A percentile compares a stretch with the other conserved stretches of the same genome.
Conservation (phyloP, 2,329 filamentous ascomycete genomes). For the Nakataea oryzae region DNA sequence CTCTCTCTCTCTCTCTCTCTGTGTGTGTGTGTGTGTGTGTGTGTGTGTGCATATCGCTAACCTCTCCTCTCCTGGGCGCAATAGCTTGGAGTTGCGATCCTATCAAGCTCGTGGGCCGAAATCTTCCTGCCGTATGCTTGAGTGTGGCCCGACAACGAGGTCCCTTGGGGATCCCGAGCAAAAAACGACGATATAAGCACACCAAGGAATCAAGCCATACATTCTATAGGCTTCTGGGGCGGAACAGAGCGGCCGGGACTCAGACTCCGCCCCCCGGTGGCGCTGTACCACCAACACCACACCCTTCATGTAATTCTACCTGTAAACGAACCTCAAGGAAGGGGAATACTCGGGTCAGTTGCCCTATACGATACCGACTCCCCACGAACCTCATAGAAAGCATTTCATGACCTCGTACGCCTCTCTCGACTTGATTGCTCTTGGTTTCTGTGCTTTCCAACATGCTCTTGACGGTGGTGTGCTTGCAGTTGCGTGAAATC, state of each 20-base stretch:
- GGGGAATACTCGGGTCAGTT: neutral
- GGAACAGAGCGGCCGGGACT: neutral
- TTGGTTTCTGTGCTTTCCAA: neutral
- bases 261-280: no score
- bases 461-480: neutral
- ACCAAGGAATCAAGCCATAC: neutral
- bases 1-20: no score
- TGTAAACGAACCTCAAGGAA: neutral
- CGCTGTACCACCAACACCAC: neutral
- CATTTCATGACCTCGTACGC: neutral
- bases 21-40: no score
- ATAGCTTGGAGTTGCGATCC: slow-evolving; percentile 47
- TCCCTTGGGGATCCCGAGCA: neutral
- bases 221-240: neutral
- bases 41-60: neutral
- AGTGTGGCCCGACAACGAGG: neutral
- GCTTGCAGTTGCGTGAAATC: neutral
- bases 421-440: neutral
- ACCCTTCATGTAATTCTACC: neutral
- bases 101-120: slow-evolving; percentile 49
- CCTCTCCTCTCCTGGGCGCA: neutral
- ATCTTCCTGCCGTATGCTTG: slow-evolving; percentile 33
- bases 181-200: neutral
- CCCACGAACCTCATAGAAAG: neutral
- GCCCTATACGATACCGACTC: neutral